Base-by-base conservation (phyloP, 108 stramenopile genomes). In the Asterionellopsis glacialis region DNA sequence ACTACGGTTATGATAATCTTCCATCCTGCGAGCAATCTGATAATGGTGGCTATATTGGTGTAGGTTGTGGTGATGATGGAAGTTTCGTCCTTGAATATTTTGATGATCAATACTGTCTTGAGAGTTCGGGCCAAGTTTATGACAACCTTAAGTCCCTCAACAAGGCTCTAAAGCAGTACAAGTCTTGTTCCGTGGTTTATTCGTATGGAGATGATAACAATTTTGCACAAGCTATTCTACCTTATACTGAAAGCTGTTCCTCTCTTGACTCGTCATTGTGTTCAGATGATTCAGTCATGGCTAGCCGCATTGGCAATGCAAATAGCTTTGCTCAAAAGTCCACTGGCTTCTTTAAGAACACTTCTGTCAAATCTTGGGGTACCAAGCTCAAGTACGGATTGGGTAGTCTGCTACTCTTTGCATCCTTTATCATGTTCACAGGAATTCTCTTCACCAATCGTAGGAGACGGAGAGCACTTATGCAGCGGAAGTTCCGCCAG, bases 381-480 rank as follows among this genome's bases (percentile, higher is more conserved):
- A 84, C 79, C 49, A 89, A 89, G 60, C 68, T 85, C 39, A 93
- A 93, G 80, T 93, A 93, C 68, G 86, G 77, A 15, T 57, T 83
- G n/a, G 91, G 86, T 27, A 82, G 84, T 38, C 55, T 87, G 11
- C 75, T 88, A 59, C 60, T 93, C 41, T 61, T 88, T 10, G 86
- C 84, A 4, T 83, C 81, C 47, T 60, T 93, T 26, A 83, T 93
- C 66, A 89, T 93, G 88, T 93, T 93, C 67, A 81, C 88, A 16
- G 91, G 91, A 28, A 93, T 93, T 39, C 65, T 93, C 23, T 89
- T 93, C 52, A 93, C 88, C 19, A 93, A 93, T 66, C 71, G 91
- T 55, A 70, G 87, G 62, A 64, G 85, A 68, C 70, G 91, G n/a
- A 72, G 87, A 47, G 91, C 91, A 40, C 82, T 89, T 70, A 89